Evolutionary conservation across 345 rosid species (phyloP).

Genomic region (Populus alba): DNA sequence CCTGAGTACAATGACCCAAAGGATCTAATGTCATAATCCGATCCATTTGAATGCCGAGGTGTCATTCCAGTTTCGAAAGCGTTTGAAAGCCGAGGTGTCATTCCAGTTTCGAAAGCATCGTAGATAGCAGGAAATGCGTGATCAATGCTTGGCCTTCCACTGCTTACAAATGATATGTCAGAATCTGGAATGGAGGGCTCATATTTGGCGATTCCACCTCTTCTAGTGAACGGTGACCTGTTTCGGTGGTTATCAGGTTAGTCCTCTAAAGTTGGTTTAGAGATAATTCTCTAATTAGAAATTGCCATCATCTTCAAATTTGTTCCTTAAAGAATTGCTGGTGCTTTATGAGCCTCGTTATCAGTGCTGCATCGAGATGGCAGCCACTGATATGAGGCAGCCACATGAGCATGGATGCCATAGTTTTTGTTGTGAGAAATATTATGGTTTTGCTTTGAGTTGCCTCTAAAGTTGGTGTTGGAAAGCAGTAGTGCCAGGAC

Average conservation of each 20-base stretch:
- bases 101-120: constrained; percentile 30
- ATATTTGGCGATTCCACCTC: constrained; percentile 28
- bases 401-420: not conserved
- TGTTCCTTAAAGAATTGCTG: not conserved
- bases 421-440: not conserved
- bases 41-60: constrained; percentile 39
- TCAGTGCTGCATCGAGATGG: not conserved
- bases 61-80: constrained; percentile 9
- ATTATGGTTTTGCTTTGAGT: not conserved
- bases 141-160: constrained; percentile 58
- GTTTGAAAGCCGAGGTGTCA: constrained; percentile 29
- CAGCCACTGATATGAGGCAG: not conserved
- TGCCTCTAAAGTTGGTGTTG: not conserved
- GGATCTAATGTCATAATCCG: constrained; percentile 51
- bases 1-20: constrained; percentile 37
- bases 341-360: not conserved
- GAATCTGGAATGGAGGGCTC: constrained; percentile 46
- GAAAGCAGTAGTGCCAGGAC: not conserved
- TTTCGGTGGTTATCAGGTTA: constrained; percentile 5
- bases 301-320: not conserved
- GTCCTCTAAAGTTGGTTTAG: too few species aligned
- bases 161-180: constrained; percentile 77
- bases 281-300: not conserved
- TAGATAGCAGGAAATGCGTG: constrained; percentile 32
- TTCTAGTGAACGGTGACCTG: constrained; percentile 67